Base-by-base conservation (phyloP, 164 flowering plant species). In the Dillenia suffruticosa region DNA sequence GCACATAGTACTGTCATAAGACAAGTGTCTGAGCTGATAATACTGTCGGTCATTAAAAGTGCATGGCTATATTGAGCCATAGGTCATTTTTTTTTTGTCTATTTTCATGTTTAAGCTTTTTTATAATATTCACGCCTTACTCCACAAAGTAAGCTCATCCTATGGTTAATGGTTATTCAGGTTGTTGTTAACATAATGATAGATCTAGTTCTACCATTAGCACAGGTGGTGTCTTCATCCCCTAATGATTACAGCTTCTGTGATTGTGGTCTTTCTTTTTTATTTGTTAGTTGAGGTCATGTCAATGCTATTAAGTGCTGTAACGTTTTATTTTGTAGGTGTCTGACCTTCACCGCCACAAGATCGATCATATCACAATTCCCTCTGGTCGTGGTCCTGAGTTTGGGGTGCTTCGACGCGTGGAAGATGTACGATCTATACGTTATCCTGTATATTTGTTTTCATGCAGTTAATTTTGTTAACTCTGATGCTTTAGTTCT, bases 331-430 rank as follows among this genome's bases (percentile, higher is more conserved):
- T 32, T 62, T 40, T 63, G 43, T 74, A 92, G 97, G 82, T 89
- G 56, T 77, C 80, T 64, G 99, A 95, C 75, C 80, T 95, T 62
- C 97, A 95, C 48, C 93, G 99, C 10, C 97, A 95, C 78, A 81
- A 81, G 53, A 95, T 95, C 76, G 97, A 95, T 80, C 94, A 91
- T 68, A 86, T 95, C 16, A 89, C 94, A 9, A 86, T 95, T 68
- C 96, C 96, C 14, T 89, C 97, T 17, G 67, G 63, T 15, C 87
- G 93, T 53, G 97, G 97, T 54, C 82, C 85, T 17, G 81, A 84
- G 59, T 87, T 75, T 76, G 97, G 97, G 55, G 87, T 85, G 62
- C 96, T 95, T 67, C 81, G 74, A 51, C 93, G 97, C 16, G 87
- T 95, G 51, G 96, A 88, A 60, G 96, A 95, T 79, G 99, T 91